These are phyloP conservation scores for Lipomyces sp. DNA, from an alignment of 805 yeast genomes.

Conservation along the genomic window DNA sequence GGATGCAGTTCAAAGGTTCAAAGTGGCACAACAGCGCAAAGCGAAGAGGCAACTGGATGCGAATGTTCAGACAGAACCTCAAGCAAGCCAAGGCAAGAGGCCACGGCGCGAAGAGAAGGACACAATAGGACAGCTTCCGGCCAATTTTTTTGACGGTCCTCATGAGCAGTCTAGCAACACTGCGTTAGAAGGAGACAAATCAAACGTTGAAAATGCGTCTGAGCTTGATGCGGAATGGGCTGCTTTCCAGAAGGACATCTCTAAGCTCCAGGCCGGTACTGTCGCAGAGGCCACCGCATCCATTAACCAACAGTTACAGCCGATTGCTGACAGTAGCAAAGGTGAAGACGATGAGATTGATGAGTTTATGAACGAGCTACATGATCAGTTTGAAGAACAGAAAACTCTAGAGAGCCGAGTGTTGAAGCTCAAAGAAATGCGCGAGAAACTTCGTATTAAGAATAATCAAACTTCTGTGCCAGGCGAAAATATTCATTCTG, in stretches of 20 bases:
- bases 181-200: not conserved
- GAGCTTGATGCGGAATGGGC: conserved; percentile 35
- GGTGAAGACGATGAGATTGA: conserved; percentile 21
- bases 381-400: conserved; percentile 35
- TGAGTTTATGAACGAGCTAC: conserved; percentile 19
- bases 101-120: not conserved
- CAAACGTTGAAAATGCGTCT: not conserved
- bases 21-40: conserved; percentile 23
- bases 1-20: conserved; percentile 10
- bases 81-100: not conserved
- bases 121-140: not conserved
- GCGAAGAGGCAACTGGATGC: conserved; percentile 22
- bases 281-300: conserved; percentile 13
- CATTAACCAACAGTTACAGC: not conserved
- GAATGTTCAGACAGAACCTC: conserved; percentile 1
- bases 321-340: not conserved
- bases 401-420: conserved; percentile 25
- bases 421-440: conserved; percentile 25
- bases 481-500: not conserved
- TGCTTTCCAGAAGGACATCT: conserved; percentile 34
- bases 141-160: conserved; percentile 10
- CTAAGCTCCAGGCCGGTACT: conserved; percentile 14
- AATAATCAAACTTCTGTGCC: not conserved
- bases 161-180: not conserved
- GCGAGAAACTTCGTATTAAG: conserved; percentile 22